Conservation (phyloP, 257 asterid genomes). For the Solanum stenotomum region DNA sequence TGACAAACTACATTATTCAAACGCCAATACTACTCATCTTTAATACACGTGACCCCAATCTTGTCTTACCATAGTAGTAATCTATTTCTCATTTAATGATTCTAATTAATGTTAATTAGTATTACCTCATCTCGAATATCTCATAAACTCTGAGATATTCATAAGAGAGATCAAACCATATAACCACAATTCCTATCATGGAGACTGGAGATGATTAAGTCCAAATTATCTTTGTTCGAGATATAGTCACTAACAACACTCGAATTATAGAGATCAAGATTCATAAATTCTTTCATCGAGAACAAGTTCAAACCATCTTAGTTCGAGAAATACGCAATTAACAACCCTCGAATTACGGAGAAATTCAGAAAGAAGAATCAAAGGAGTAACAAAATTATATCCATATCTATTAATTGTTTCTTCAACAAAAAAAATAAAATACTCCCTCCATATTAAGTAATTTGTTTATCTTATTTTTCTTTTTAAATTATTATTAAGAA, state of each 20-base stretch:
- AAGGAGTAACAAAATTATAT: no score
- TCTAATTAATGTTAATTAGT: no score
- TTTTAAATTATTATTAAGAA: no score
- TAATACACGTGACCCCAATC: neutral
- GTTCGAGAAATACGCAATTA: no score
- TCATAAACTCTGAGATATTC: neutral
- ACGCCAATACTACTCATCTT: neutral
- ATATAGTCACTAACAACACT: neutral
- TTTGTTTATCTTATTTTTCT: no score
- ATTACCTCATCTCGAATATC: neutral
- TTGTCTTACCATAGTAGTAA: no score
- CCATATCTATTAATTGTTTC: neutral
- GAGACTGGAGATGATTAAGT: neutral
- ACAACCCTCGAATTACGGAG: rapidly evolving
- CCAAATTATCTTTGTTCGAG: neutral
- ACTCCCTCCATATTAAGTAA: no score
- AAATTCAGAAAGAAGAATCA: neutral
- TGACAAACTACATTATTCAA: neutral
- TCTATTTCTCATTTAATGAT: neutral
- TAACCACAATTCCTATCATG: neutral
- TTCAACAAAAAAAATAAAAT: neutral
- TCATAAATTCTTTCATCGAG: no score
- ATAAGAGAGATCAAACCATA: no score
- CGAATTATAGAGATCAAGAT: no score
- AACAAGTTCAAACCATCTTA: neutral